Percentiles rank a stretch among this genome's conserved stretches.
Evolutionary conservation across 345 rosid genomes (phyloP).

Genomic region (Acer negundo): DNA sequence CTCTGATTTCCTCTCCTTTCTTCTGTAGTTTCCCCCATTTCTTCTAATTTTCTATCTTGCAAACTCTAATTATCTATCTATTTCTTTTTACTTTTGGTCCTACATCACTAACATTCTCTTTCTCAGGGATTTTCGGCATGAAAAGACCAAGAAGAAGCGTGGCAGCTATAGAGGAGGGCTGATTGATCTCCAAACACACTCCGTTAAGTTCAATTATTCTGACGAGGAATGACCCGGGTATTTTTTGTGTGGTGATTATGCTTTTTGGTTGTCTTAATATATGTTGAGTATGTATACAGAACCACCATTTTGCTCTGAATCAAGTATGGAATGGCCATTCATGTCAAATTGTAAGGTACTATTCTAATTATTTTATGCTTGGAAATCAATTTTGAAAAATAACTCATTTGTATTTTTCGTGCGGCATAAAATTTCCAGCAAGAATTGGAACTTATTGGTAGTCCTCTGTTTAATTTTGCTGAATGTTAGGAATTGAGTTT

Average conservation of each 20-base stretch:
- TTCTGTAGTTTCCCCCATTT: too few relatives aligned
- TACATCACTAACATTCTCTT: background rate
- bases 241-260: background rate
- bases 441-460: too few relatives aligned
- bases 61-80: too few relatives aligned
- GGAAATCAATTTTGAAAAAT: background rate
- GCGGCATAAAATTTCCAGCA: background rate
- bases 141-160: conserved; percentile 98
- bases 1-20: too few relatives aligned
- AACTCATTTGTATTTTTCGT: background rate
- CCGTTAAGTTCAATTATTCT: conserved; percentile 79
- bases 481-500: too few relatives aligned
- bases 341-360: background rate
- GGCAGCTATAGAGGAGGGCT: conserved; percentile 93
- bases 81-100: too few relatives aligned
- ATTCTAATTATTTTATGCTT: background rate
- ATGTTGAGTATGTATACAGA: background rate
- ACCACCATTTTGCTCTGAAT: background rate
- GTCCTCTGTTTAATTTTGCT: too few relatives aligned
- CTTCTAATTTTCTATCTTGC: too few relatives aligned
- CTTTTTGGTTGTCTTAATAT: background rate
- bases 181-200: conserved; percentile 80
- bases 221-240: conserved; percentile 56
- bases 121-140: conserved; percentile 86
- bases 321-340: background rate